phyloP scores from a whole-genome alignment of 2,329 filamentous ascomycete genomes.

The Verticillium longisporum region DNA sequence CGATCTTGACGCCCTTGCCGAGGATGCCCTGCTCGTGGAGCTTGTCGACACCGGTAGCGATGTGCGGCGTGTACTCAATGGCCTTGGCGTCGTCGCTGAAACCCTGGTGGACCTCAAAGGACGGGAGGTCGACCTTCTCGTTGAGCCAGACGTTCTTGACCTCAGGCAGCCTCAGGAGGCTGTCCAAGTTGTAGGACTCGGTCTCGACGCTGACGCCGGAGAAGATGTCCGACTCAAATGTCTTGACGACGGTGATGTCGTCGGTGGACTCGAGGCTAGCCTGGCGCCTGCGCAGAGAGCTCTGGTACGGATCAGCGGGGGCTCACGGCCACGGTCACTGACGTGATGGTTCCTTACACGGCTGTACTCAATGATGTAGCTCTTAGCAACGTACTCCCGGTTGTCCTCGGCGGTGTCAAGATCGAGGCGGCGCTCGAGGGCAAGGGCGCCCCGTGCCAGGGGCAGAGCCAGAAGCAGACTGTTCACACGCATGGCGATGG shows the following conservation, averaged over 20 bases:
- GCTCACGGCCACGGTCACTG: background rate
- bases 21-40: conserved; percentile 28
- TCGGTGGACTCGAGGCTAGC: conserved; percentile 1
- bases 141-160: conserved; percentile 28
- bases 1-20: conserved; percentile 29
- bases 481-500: conserved; percentile 1
- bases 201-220: conserved; percentile 25
- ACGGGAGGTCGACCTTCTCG: conserved; percentile 1
- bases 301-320: background rate
- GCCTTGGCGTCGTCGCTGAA: conserved; percentile 1
- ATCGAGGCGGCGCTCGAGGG: background rate
- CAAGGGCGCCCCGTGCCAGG: background rate
- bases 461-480: conserved; percentile 2
- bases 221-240: conserved; percentile 21
- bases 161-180: conserved; percentile 21
- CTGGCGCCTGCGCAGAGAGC: background rate
- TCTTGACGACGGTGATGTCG: conserved; percentile 4
- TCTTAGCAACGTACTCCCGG: background rate
- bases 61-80: conserved; percentile 25
- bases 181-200: conserved; percentile 22
- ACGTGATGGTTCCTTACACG: background rate
- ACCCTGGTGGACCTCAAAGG: background rate
- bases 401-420: conserved; percentile 1
- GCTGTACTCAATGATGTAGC: conserved; percentile 9
- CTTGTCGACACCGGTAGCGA: conserved; percentile 29